Evolutionary conservation across 2,329 filamentous ascomycete genomes (phyloP).

Genomic region (Ceratocystis lukuohia): DNA sequence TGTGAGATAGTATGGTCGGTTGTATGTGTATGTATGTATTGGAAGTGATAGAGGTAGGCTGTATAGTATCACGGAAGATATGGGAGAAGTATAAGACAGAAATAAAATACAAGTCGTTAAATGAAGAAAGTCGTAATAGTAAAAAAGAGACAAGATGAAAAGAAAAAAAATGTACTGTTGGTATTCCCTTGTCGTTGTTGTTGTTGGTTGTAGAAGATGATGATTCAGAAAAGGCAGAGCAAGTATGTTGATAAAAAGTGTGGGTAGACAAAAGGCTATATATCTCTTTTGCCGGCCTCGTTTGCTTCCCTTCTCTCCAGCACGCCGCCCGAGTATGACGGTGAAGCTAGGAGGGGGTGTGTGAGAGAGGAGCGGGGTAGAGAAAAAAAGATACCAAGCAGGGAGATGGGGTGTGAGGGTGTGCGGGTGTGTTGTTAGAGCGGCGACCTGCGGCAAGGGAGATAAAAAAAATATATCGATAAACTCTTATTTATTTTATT

Average conservation of each 20-base stretch:
- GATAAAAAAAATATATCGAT: not conserved
- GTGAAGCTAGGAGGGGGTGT: not conserved
- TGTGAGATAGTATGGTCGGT: not conserved
- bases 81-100: not conserved
- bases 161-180: not conserved
- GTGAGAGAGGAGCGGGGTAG: not conserved
- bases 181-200: not conserved
- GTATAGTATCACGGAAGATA: not conserved
- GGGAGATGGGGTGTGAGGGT: not conserved
- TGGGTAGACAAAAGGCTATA: constrained; percentile 2
- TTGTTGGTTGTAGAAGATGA: not conserved
- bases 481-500: too few relatives aligned
- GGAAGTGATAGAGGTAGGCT: not conserved
- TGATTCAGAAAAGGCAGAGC: not conserved
- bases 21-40: not conserved
- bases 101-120: constrained; percentile 1
- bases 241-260: not conserved
- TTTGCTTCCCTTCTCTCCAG: not conserved
- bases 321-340: not conserved
- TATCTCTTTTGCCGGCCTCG: not conserved
- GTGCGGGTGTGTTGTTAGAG: not conserved
- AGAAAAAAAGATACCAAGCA: not conserved
- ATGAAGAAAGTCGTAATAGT: not conserved
- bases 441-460: not conserved
- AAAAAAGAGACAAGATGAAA: not conserved